Percentiles rank a stretch among this genome's conserved stretches.
Evolutionary conservation across 352 stramenopile genomes (phyloP).

Genomic region (Phytophthora pseudosyringae): DNA sequence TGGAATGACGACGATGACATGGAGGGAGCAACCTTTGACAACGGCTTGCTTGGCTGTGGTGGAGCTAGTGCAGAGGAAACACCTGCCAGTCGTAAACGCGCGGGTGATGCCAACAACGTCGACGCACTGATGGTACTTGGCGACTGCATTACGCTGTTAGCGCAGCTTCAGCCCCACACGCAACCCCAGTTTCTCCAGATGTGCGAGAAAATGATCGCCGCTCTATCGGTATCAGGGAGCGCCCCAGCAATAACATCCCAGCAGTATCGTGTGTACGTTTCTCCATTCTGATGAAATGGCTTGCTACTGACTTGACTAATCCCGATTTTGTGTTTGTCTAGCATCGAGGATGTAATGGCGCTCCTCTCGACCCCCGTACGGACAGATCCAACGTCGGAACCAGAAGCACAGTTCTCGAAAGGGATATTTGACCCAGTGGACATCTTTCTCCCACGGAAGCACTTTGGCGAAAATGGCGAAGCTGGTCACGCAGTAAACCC

Average conservation of each 20-base stretch:
- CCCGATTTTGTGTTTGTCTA: conserved; percentile 1
- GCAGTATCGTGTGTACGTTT: conserved; percentile 42
- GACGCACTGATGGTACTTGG: conserved; percentile 47
- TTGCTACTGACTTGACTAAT: conserved; percentile 11
- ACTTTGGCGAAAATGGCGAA: conserved; percentile 3
- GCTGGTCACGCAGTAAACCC: neutral
- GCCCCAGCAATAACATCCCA: conserved; percentile 26
- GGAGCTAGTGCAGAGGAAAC: conserved; percentile 21
- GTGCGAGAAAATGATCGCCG: conserved; percentile 39
- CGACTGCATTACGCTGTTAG: conserved; percentile 47
- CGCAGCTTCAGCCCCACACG: conserved; percentile 34
- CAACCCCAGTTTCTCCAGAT: conserved; percentile 33
- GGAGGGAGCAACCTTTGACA: conserved; percentile 45
- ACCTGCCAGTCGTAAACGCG: conserved; percentile 14
- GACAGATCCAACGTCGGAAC: conserved; percentile 2
- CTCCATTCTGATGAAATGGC: neutral
- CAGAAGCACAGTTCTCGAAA: conserved; percentile 15
- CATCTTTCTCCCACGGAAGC: conserved; percentile 40
- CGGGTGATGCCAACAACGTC: conserved; percentile 23
- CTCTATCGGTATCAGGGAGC: conserved; percentile 20
- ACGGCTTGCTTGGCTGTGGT: conserved; percentile 45
- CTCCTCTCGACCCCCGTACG: conserved; percentile 13
- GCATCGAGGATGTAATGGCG: conserved; percentile 35
- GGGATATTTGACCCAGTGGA: conserved; percentile 49
- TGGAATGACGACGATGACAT: conserved; percentile 34